Base-by-base conservation (phyloP, 169 alveolate species). In the Plasmodium malariae region DNA sequence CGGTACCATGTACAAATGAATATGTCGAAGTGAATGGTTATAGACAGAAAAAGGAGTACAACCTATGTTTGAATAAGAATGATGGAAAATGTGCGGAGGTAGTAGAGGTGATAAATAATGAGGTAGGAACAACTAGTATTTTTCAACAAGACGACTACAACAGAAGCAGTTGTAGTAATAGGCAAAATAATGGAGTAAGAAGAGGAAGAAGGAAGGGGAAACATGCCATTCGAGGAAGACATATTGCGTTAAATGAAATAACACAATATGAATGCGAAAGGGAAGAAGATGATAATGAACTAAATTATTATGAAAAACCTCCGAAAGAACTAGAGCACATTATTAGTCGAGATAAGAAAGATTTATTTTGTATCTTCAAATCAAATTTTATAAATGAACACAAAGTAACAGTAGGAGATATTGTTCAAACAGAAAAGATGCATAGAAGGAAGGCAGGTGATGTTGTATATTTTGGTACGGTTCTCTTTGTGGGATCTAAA, bases 341-440 rank as follows among this genome's bases (percentile, higher is more conserved):
- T 6, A 21, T 94, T 5, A 40, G 59, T 3, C 74, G 92, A 37
- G 76, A 69, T 6, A 37, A 54, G 30, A 69, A 63, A 12, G 93
- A 92, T 24, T 68, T 76, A 19, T 94, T 94, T 62, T 94, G 96
- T 55, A 91, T 94, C 1, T 94, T 94, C 51, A 94, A 94, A 67
- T 94, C 96, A 0, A 87, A 93, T 32, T 88, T 92, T 30, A 73
- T 80, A 49, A 93, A 91, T 62, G 95, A 94, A 62, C 96, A 94
- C 68, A 94, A 94, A 65, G 96, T 94, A 51, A 94, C 97, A 21
- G 94, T 94, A 45, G 98, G 98, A 1, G 98, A 96, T 74, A 76
- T 96, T 34, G 96, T 96, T 0, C 98, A 96, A 69, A 93, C 96
- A n/a, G 98, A 96, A 65, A 92, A 92, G 55, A 60, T 96, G 37